Base-by-base conservation (phyloP, 2,329 filamentous ascomycete genomes). In the Xylaria sp. region DNA sequence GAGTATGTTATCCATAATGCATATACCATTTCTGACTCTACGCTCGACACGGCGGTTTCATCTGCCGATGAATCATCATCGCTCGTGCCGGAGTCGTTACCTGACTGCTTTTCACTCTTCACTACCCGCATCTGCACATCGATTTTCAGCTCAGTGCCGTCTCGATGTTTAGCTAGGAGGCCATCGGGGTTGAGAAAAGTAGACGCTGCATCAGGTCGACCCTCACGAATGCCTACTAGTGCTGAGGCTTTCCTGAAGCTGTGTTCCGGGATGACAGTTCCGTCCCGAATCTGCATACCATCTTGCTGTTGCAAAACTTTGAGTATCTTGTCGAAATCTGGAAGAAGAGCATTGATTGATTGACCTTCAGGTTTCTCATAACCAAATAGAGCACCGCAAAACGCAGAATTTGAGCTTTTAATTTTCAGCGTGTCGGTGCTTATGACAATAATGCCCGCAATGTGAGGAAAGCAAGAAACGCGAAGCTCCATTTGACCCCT, bases 1-100 rank as follows among this genome's bases (percentile, higher is more conserved):
- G 95, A 98, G 79, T 98, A 99, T 1, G 95, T 98, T 73, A 99
- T 92, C 96, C 96, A 99, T 35, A 99, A 83, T 12, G 96, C 96
- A 82, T 94, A 98, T 0, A 98, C 94, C 70, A 97, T 87, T 78
- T 98, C 94, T 18, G 90, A 88, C 69, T 86, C 84, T 3, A 82
- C 77, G 37, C 84, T 80, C 12, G 86, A 80, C n/a, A 87, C 85
- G 9, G 83, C 76, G n/a, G 80, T 79, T 40, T 80, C 81, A 13
- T 77, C 77, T 16, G 63, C 54, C 79, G 82, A 73, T 79, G 75
- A 72, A 48, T 76, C 77, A 29, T 78, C 76, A 18, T 78, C 76
- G 50, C 77, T 79, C 32, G 69, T 60, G 29, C 70, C 66, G 10
- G 76, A 77, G 64, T 78, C 76, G 48, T 74, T 69, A n/a, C 71